These are phyloP conservation scores for Plenodomus tracheiphilus DNA, from an alignment of 2,329 filamentous ascomycete genomes.

Conservation along the genomic window DNA sequence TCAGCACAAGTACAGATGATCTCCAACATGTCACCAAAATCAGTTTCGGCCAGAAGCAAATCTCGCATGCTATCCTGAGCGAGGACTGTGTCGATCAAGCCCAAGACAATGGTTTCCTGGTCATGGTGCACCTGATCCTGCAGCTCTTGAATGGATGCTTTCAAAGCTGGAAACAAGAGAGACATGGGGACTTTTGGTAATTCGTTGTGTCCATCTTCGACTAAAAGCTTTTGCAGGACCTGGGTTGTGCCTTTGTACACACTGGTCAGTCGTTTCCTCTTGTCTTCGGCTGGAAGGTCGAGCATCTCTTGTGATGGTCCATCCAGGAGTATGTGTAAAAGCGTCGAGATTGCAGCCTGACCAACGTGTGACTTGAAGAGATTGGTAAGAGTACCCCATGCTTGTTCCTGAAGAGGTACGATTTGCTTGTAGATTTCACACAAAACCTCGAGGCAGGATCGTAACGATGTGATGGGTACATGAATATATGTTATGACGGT, in stretches of 20 bases:
- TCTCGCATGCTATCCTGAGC: conserved; percentile 58
- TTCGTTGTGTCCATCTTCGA: conserved; percentile 38
- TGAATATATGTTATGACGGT: conserved; percentile 72
- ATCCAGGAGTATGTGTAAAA: conserved; percentile 59
- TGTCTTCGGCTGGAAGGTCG: conserved; percentile 18
- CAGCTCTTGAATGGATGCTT: conserved; percentile 30
- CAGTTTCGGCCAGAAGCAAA: conserved; percentile 65
- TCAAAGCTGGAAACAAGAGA: conserved; percentile 39
- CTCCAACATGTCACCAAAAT: conserved; percentile 65
- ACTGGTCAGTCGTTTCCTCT: conserved; percentile 24
- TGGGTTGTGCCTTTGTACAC: conserved; percentile 36
- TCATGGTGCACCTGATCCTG: conserved; percentile 16
- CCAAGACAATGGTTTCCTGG: conserved; percentile 55
- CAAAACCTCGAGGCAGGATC: conserved; percentile 69
- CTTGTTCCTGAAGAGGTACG: conserved; percentile 60
- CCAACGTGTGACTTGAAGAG: conserved; percentile 75
- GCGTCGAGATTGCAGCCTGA: conserved; percentile 66
- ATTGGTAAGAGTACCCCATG: conserved; percentile 72
- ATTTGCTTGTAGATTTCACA: conserved; percentile 73
- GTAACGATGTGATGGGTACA: conserved; percentile 65
- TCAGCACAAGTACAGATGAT: conserved; percentile 60
- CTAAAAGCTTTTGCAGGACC: conserved; percentile 34
- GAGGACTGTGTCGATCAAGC: conserved; percentile 46
- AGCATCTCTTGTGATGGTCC: conserved; percentile 26
- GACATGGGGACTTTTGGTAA: conserved; percentile 41